Conservation (phyloP, 192 early-diverging fungal genomes). For the Entomortierella beljakovae region DNA sequence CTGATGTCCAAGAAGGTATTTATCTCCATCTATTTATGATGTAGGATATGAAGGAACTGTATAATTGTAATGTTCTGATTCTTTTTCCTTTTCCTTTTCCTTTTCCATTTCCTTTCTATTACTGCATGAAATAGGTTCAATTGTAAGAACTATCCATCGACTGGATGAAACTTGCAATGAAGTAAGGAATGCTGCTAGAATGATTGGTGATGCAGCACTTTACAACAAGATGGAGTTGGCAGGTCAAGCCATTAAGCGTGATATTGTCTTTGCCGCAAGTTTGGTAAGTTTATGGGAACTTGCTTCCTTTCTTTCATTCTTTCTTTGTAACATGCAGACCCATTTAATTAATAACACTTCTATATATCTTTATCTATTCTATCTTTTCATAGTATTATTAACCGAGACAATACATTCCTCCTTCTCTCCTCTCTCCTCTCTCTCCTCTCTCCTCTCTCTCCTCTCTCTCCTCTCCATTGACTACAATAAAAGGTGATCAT, state of each 20-base stretch:
- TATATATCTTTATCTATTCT: background rate
- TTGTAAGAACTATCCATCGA: conserved; percentile 94
- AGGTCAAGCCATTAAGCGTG: conserved; percentile 85
- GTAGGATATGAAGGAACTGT: background rate
- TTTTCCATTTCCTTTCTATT: too few species aligned
- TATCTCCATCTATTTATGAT: background rate
- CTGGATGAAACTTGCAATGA: conserved; percentile 95
- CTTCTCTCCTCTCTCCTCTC: too few species aligned
- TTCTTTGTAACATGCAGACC: too few species aligned
- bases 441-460: too few species aligned
- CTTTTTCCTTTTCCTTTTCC: too few species aligned
- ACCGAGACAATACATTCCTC: too few species aligned
- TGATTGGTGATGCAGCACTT: conserved; percentile 91
- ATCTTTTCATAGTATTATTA: conserved; percentile 11
- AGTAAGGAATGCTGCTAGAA: conserved; percentile 81
- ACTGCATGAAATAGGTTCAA: conserved; percentile 67
- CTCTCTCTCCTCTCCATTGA: background rate
- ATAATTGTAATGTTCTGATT: too few species aligned
- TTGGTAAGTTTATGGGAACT: conserved; percentile 53
- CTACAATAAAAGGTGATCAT: background rate
- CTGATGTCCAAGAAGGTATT: conserved; percentile 92
- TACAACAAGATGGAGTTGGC: conserved; percentile 95
- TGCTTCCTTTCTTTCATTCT: background rate
- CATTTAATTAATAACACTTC: background rate
- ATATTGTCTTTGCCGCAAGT: conserved; percentile 97